Evolutionary conservation across 108 stramenopile species (phyloP), one percentile per base, ranked within the genome.

Genomic region (Cyclotella cryptica): DNA sequence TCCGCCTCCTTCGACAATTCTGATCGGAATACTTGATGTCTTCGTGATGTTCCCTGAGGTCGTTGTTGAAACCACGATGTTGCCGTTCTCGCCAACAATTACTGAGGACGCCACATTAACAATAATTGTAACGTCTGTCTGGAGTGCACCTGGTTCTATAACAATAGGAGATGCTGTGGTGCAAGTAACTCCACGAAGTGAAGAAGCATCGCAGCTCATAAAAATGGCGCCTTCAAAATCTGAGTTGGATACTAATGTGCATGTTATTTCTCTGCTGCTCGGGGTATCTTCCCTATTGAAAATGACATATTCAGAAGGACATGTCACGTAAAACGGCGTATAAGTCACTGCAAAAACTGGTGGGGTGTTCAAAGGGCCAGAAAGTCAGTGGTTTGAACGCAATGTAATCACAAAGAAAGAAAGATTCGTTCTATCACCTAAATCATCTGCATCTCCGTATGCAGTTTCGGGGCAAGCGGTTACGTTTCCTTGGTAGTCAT

Each of bases 401-500:
- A 35, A 35, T n/a, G 35, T 5, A 35, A 35, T 2, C 35, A 35
- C 35, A 6, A 35, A 35, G 35, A 35, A 35, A 2, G 6, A 35
- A 35, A 35, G 35, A 2, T 2, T 35, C 35, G 35, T 35, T 6
- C 35, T 35, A 5, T 35, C 35, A 35, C 35, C 35, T 17, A 61
- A n/a, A n/a, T 61, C 60, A 39, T 61, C 60, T 2, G 35, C 35
- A 39, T 61, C 60, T 39, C 60, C 60, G 15, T 39, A 61, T 5
- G 12, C 6, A n/a, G 60, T 39, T 61, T 30, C 30, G 7, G 30
- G 60, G 30, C 60, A 61, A 0, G 29, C 15, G 4, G 30, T 39
- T 30, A 61, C 30, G 35, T 61, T 61, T 17, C 60, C 60, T 61
- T 35, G 60, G n/a, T 61, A 61, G 12, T 61, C 60, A 61, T 39